A percentile compares a stretch with the other conserved stretches of the same genome.
These are phyloP conservation scores for Cordyceps tenuipes DNA, from an alignment of 2,329 filamentous ascomycete genomes.

Conservation along the genomic window DNA sequence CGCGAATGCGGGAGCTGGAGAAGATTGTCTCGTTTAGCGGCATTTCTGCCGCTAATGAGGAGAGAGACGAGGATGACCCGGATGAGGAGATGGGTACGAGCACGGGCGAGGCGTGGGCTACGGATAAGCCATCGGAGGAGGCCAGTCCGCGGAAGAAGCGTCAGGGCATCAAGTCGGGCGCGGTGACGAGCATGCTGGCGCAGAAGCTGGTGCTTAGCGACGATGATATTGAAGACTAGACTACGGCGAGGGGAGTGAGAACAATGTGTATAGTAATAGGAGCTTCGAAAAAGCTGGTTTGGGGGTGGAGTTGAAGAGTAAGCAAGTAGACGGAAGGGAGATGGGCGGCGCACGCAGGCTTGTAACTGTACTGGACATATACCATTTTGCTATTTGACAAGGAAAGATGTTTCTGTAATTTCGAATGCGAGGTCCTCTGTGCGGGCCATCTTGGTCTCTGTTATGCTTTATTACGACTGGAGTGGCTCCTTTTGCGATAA, in stretches of 20 bases:
- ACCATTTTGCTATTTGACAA: conserved; percentile 10
- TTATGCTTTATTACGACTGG: neutral
- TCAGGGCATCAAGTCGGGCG: conserved; percentile 28
- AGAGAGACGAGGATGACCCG: conserved; percentile 33
- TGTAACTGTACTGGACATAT: conserved; percentile 9
- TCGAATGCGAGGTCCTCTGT: neutral
- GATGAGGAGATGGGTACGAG: conserved; percentile 21
- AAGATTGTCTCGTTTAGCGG: conserved; percentile 61
- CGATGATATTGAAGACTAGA: conserved; percentile 71
- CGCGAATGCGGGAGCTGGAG: conserved; percentile 51
- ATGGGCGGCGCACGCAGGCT: neutral
- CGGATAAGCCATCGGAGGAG: conserved; percentile 51
- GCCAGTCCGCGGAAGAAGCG: conserved; percentile 40
- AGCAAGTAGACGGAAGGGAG: neutral
- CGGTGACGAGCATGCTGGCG: conserved; percentile 38
- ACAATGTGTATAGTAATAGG: conserved; percentile 2
- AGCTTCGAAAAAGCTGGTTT: neutral
- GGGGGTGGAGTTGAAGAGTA: neutral
- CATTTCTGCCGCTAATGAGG: conserved; percentile 41
- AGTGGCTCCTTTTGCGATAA: no score
- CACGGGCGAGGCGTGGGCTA: conserved; percentile 48
- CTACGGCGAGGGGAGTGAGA: conserved; percentile 12
- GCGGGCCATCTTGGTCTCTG: neutral
- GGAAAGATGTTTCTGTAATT: neutral
- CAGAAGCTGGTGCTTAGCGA: conserved; percentile 68